Evolutionary conservation across 371 early-diverging fungal species (phyloP).

Genomic region (Phascolomyces articulosus): DNA sequence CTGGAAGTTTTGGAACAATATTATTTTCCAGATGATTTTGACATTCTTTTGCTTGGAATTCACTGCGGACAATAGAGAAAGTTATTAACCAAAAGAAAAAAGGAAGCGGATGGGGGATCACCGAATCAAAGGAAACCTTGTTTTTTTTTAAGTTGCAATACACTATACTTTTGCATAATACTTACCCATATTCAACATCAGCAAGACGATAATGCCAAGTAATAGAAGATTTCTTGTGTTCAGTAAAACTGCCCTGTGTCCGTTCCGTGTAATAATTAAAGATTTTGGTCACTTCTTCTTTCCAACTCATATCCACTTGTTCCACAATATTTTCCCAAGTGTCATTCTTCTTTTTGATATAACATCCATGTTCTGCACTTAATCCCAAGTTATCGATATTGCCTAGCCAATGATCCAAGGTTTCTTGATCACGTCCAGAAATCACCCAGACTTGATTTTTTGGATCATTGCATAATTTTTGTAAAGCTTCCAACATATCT

Average conservation of each 20-base stretch:
- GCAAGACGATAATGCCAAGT: conserved; percentile 94
- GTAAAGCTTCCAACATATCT: conserved; percentile 63
- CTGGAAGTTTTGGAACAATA: conserved; percentile 83
- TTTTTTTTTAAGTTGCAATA: no score
- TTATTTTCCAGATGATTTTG: conserved; percentile 88
- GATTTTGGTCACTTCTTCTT: conserved; percentile 86
- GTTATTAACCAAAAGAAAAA: no score
- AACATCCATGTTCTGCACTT: conserved; percentile 95
- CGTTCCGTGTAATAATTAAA: conserved; percentile 92
- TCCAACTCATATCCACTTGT: conserved; percentile 86
- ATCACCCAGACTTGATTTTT: conserved; percentile 89
- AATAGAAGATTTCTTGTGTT: conserved; percentile 81
- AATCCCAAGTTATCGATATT: conserved; percentile 70
- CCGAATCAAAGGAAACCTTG: no score
- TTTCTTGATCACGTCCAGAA: conserved; percentile 87
- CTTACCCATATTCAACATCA: conserved; percentile 48
- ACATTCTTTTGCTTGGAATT: conserved; percentile 89
- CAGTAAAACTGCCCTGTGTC: conserved; percentile 86
- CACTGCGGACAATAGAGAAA: conserved; percentile 19
- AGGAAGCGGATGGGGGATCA: no score
- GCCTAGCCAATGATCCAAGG: conserved; percentile 88
- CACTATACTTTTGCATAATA: neutral
- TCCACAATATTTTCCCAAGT: conserved; percentile 87
- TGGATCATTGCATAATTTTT: conserved; percentile 68
- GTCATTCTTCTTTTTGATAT: conserved; percentile 67